phyloP scores from a whole-genome alignment of 768 basidiomycete species.

The Aureoboletus auriporus region DNA sequence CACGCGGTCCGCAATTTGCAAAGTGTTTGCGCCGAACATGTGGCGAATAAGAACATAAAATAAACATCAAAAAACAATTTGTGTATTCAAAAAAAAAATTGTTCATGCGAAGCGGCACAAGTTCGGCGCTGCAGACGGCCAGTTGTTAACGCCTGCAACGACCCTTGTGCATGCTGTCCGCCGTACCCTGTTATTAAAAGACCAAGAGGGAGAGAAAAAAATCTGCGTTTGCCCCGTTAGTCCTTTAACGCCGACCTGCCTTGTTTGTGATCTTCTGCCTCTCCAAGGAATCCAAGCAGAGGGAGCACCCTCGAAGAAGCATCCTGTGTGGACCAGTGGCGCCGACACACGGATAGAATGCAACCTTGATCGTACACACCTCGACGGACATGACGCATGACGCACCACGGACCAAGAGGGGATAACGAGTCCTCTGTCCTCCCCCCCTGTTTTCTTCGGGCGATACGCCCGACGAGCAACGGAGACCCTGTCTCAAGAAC shows the following conservation, averaged over 20 bases:
- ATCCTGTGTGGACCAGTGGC: neutral
- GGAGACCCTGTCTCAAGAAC: slow-evolving; percentile 20
- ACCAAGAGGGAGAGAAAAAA: neutral
- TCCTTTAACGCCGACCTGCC: neutral
- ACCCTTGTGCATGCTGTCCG: neutral
- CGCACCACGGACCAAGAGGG: slow-evolving; percentile 3
- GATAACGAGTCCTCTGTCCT: neutral
- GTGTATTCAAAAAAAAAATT: neutral
- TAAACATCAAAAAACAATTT: neutral
- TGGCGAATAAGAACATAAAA: neutral
- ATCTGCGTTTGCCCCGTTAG: neutral
- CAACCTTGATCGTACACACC: slow-evolving; percentile 3
- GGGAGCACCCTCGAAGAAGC: neutral
- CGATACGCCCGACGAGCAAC: neutral
- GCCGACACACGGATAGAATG: slow-evolving; percentile 13
- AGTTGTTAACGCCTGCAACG: neutral
- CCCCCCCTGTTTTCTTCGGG: no score
- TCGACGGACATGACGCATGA: slow-evolving; percentile 23
- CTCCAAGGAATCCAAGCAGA: slow-evolving; percentile 3
- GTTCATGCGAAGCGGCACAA: neutral
- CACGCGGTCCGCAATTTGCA: slow-evolving; percentile 11
- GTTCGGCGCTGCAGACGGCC: neutral
- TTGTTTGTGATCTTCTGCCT: neutral
- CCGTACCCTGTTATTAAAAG: neutral
- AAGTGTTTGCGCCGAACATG: slow-evolving; percentile 10